Evolutionary conservation across 192 early-diverging fungal species (phyloP).

Genomic region (Entophlyctis luteolus): DNA sequence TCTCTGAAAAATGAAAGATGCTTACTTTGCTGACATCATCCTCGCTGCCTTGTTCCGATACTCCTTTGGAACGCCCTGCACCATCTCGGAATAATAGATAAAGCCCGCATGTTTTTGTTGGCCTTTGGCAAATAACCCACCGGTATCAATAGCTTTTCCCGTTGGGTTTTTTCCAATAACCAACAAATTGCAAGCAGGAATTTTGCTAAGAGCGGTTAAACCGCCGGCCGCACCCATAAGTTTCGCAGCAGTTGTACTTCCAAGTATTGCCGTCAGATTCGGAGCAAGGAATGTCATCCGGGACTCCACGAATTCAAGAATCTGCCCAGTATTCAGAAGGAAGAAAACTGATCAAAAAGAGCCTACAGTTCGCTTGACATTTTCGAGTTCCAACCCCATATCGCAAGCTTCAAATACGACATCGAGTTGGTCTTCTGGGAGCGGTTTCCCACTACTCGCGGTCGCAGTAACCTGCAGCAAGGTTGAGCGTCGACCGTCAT

Average conservation of each 20-base stretch:
- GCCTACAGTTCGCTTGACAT: constrained; percentile 58
- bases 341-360: neutral
- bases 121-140: constrained; percentile 64
- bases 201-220: constrained; percentile 75
- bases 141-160: constrained; percentile 29
- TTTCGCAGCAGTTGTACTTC: constrained; percentile 81
- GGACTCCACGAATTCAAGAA: constrained; percentile 86
- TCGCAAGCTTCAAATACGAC: constrained; percentile 76
- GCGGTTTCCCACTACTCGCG: constrained; percentile 68
- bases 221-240: constrained; percentile 89
- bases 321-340: constrained; percentile 36
- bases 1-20: neutral
- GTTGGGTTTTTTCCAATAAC: constrained; percentile 58
- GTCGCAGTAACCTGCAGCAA: constrained; percentile 64
- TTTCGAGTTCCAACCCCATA: constrained; percentile 68
- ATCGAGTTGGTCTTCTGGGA: constrained; percentile 59
- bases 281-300: constrained; percentile 91
- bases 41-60: constrained; percentile 73
- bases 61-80: constrained; percentile 66
- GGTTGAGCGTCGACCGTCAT: neutral
- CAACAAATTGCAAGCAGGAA: constrained; percentile 87
- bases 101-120: constrained; percentile 74
- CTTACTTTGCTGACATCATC: constrained; percentile 76
- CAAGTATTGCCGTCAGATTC: constrained; percentile 83
- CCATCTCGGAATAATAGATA: constrained; percentile 73